These are phyloP conservation scores for Helotiales sp. DNA, from an alignment of 2,329 filamentous ascomycete species.

Conservation along the genomic window DNA sequence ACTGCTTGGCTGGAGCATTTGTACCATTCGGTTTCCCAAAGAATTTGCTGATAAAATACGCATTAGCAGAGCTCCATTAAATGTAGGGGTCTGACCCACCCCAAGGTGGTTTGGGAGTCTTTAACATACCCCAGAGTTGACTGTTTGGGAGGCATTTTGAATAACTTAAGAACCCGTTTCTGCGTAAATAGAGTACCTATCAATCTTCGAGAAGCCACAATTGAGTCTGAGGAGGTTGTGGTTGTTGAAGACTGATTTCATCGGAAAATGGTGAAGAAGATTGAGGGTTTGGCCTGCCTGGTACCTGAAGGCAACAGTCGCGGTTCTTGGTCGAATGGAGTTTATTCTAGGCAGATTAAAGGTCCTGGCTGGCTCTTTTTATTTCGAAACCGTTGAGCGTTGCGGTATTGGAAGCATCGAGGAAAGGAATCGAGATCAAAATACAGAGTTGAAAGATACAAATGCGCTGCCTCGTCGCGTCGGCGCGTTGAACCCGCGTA, in stretches of 20 bases:
- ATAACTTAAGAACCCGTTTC: slow-evolving; percentile 27
- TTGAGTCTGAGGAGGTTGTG: slow-evolving; percentile 14
- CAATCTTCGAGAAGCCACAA: slow-evolving; percentile 41
- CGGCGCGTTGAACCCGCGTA: slow-evolving; percentile 13
- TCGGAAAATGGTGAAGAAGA: not conserved
- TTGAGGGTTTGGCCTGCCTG: not conserved
- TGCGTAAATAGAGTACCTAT: slow-evolving; percentile 26
- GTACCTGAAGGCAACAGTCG: slow-evolving; percentile 9
- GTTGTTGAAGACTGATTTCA: slow-evolving; percentile 2
- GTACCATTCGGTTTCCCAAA: slow-evolving; percentile 70
- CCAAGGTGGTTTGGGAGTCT: slow-evolving; percentile 72
- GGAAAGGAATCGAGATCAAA: not conserved
- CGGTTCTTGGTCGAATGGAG: too few relatives aligned
- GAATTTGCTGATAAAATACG: slow-evolving; percentile 70
- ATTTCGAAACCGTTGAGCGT: not conserved
- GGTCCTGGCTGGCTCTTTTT: not conserved
- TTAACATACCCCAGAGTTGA: slow-evolving; percentile 88
- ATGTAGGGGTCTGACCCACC: slow-evolving; percentile 56
- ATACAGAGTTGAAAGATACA: not conserved
- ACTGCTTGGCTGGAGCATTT: slow-evolving; percentile 69
- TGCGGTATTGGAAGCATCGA: not conserved
- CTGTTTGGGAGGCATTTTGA: slow-evolving; percentile 55
- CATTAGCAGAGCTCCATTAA: slow-evolving; percentile 26
- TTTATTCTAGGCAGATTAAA: not conserved
- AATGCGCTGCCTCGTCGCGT: slow-evolving; percentile 1